Evolutionary conservation across 768 basidiomycete genomes (phyloP), one percentile per base, ranked within the genome.

Genomic region (Leucosporidium creatinivorum): DNA sequence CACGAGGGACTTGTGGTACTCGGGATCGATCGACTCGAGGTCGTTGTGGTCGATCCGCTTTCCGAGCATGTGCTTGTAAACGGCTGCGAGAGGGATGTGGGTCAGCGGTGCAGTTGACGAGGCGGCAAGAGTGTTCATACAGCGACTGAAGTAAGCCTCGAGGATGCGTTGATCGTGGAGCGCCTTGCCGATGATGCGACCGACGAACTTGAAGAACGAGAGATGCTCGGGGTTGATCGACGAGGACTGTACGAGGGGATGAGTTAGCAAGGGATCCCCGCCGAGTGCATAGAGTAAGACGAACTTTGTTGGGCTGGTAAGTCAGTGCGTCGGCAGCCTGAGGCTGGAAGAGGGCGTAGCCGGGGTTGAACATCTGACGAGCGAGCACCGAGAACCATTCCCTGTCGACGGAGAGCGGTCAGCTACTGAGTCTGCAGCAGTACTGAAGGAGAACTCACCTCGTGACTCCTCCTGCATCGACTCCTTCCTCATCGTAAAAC

Each of bases 331-430:
- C 96, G 6, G 92, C 93, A 0, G 92, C 93, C 77, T 92, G 96
- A 23, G 96, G 94, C 77, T 98, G 92, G 85, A 99, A 99, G 31
- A 98, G 83, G 7, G 93, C 94, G 74, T 96, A 96, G 80, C 94
- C 91, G 30, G 96, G 94, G 77, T 99, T 92, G 80, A 99, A 99
- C 89, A 99, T 99, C 78, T 96, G 93, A 60, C 93, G 85, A 1
- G 96, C 93, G 23, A 99, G 85, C 61, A 96, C 94, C 75, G 93
- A 90, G 86, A 93, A 97, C 93, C 93, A 97, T 80, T 98, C 93
- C 44, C 71, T 30, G 33, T 15, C n/a, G 18, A 39, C 5, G 9
- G 12, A 28, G n/a, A 12, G 17, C 21, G 18, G 39, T 55, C 36
- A 58, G 57, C 36, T 15, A 26, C 17, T 26, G 7, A 3, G 25